Evolutionary conservation across 2,329 filamentous ascomycete species (phyloP).

Genomic region (Aspergillus sp.): DNA sequence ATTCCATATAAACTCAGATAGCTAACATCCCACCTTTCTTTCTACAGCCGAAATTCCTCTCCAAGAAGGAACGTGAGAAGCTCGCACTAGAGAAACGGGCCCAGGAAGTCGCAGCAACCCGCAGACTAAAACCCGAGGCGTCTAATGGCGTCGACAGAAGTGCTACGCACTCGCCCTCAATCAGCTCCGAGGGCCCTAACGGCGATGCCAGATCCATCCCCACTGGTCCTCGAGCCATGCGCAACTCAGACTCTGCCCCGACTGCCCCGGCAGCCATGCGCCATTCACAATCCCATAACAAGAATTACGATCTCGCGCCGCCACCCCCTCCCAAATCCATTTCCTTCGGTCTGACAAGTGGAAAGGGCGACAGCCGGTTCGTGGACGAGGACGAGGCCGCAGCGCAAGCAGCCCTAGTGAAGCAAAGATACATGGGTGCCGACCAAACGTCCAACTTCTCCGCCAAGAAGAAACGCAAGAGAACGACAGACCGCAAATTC

Average conservation of each 20-base stretch:
- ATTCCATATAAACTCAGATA: not conserved
- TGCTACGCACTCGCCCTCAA: constrained; percentile 21
- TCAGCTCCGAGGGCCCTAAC: constrained; percentile 26
- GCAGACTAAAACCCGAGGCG: constrained; percentile 49
- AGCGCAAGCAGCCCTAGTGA: constrained; percentile 72
- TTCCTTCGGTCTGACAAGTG: not conserved
- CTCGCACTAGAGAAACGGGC: constrained; percentile 75
- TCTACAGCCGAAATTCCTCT: constrained; percentile 74
- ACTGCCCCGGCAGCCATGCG: constrained; percentile 57
- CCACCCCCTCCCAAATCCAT: constrained; percentile 45
- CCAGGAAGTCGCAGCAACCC: constrained; percentile 69
- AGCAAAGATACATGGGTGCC: constrained; percentile 86
- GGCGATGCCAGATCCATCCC: constrained; percentile 53
- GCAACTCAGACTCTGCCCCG: constrained; percentile 51
- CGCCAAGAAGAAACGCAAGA: constrained; percentile 90
- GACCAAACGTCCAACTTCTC: constrained; percentile 90
- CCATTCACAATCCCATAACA: constrained; percentile 32
- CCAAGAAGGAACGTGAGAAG: constrained; percentile 78
- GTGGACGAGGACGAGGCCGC: constrained; percentile 59
- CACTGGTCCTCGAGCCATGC: constrained; percentile 71
- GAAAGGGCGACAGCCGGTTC: constrained; percentile 17
- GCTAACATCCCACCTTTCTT: constrained; percentile 20
- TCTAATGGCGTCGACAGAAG: constrained; percentile 30
- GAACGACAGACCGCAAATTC: constrained; percentile 95
- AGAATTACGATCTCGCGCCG: constrained; percentile 57